A percentile compares a stretch with the other conserved stretches of the same genome.
Conservation (phyloP, 2,329 filamentous ascomycete genomes). For the Coniochaeta prunicola region DNA sequence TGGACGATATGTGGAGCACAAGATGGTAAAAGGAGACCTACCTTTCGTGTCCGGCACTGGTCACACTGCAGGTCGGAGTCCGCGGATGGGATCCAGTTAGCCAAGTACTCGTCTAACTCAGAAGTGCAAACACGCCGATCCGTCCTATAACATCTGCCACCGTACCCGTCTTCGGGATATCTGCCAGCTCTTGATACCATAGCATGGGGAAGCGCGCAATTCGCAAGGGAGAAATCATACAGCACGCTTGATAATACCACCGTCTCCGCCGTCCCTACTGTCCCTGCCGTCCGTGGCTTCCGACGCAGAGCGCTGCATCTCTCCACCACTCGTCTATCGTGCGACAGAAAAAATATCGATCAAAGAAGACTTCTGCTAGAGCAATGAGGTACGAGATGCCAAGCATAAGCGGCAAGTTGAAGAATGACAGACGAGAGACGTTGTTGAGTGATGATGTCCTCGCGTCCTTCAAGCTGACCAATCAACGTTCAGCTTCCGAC, state of each 20-base stretch:
- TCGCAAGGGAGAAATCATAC: constrained; percentile 3
- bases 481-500: neutral
- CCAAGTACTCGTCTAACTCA: neutral
- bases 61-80: constrained; percentile 23
- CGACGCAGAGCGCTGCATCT: neutral
- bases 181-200: too few species aligned
- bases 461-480: neutral
- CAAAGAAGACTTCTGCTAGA: too few species aligned
- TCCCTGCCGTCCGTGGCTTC: neutral
- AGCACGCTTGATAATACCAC: constrained; percentile 7
- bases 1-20: neutral
- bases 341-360: neutral
- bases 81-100: neutral
- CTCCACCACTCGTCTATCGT: neutral
- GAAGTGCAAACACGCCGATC: neutral
- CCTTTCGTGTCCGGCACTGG: constrained; percentile 31
- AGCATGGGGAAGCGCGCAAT: neutral
- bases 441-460: neutral
- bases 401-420: neutral
- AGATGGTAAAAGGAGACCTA: constrained; percentile 9
- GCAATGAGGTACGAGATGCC: neutral
- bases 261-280: constrained; percentile 3
- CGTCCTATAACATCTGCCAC: neutral
- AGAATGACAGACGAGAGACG: neutral
- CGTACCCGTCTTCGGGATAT: too few species aligned